Base-by-base conservation (phyloP, 257 asterid genomes). In the Gynochthodes officinalis region DNA sequence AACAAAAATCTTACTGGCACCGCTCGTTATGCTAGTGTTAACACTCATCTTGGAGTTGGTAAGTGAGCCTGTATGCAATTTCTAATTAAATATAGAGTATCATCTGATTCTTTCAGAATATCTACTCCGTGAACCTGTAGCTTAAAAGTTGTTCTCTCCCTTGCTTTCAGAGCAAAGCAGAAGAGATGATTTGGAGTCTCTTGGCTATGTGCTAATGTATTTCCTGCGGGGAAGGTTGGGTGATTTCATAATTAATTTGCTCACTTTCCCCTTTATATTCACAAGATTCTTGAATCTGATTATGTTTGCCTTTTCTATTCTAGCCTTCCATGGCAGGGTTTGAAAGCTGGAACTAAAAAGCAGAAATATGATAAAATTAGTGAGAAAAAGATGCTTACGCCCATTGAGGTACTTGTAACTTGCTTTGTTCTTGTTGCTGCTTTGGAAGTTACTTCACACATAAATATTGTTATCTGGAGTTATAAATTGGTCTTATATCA, bases 31-130 rank as follows among this genome's bases (percentile, higher is more conserved):
- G 97, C 97, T 25, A 94, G 98, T 79, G 96, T 91, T 70, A 94
- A 94, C 84, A 91, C 98, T 60, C 98, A 94, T 80, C 97, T 91
- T 77, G 98, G 98, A 77, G 90, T 94, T 79, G 98, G 98, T 94
- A 73, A 85, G 96, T 76, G 67, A 80, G 74, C 49, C 64, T 28
- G 52, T 43, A 48, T 57, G 50, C 70, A 46, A 61, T 62, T 61
- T 32, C 7, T 67, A 64, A 42, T 77, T 27, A 40, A 54, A 39
- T 35, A 62, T n/a, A 35, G 55, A 44, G 50, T 14, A 40, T 77
- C 14, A 40, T 77, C 14, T 49, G 64, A 6, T n/a, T n/a, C 33
- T 9, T 42, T 58, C 2, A 13, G 46, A 16, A 1, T 28, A 7
- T 46, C 5, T 27, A 23, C 53, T 66, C 53, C 37, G 25, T 39